Percentiles rank a stretch among this genome's conserved stretches.
Conservation (phyloP, 2,329 filamentous ascomycete genomes). For the Helicocarpus griseus region DNA sequence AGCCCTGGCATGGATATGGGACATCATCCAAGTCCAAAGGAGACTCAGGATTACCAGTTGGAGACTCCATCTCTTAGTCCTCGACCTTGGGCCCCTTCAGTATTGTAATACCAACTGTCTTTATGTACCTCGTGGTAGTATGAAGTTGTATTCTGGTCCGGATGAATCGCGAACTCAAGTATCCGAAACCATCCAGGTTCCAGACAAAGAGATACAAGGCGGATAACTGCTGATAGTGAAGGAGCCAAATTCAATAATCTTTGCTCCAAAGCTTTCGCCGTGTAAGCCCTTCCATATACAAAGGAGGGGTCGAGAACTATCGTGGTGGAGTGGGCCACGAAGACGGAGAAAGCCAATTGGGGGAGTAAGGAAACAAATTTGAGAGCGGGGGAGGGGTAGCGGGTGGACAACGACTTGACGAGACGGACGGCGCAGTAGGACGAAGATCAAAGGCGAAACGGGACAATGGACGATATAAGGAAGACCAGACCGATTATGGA, state of each 20-base stretch:
- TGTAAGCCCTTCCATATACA: not conserved
- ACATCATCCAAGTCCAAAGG: constrained; percentile 70
- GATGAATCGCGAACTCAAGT: constrained; percentile 1
- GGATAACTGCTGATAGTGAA: not conserved
- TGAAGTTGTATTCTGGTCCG: constrained; percentile 1
- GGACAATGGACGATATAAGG: not conserved
- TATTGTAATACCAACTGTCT: not conserved
- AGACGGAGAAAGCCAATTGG: not conserved
- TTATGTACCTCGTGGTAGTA: not conserved
- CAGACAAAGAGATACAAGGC: not conserved
- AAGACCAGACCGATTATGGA: not conserved
- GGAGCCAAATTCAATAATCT: not conserved
- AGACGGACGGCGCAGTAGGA: not conserved
- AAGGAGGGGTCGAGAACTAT: not conserved
- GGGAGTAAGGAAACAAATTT: too few species aligned
- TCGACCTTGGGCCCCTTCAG: not conserved
- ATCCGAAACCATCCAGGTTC: constrained; percentile 5
- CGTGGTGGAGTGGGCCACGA: not conserved
- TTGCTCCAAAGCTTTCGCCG: not conserved
- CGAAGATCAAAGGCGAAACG: not conserved
- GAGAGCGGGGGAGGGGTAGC: not conserved
- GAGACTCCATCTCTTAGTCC: constrained; percentile 3
- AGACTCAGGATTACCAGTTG: constrained; percentile 44
- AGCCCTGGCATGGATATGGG: constrained; percentile 80
- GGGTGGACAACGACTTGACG: too few species aligned